Percentiles rank a stretch among this genome's conserved stretches.
Conservation (phyloP, 129 eudicot species). For the Oenanthe sinensis region DNA sequence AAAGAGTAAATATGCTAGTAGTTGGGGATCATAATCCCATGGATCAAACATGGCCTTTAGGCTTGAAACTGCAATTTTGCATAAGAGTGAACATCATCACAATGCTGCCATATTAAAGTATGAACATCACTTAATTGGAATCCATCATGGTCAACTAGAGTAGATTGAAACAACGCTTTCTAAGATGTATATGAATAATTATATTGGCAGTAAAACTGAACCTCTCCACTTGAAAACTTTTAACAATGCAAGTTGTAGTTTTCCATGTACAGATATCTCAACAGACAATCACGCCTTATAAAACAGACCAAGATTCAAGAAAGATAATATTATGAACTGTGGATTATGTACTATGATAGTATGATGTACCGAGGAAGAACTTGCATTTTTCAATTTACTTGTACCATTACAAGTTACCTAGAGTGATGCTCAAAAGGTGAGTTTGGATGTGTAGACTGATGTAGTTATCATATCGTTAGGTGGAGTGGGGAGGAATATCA, state of each 20-base stretch:
- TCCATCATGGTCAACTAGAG: neutral
- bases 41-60: neutral
- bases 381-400: neutral
- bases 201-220: neutral
- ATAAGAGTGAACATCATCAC: neutral
- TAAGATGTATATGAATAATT: neutral
- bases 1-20: neutral
- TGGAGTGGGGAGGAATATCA: slow-evolving; percentile 63
- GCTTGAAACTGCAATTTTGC: neutral
- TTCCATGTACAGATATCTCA: neutral
- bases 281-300: neutral
- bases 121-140: neutral
- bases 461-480: slow-evolving; percentile 20
- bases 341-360: neutral
- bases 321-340: neutral
- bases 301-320: neutral
- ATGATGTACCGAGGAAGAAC: neutral
- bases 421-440: neutral
- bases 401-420: neutral
- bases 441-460: neutral
- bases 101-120: neutral
- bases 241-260: neutral
- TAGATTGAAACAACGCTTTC: neutral
- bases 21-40: neutral
- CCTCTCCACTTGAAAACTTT: neutral